Conservation (phyloP, 768 basidiomycete species). For the Boletus rex-veris region DNA sequence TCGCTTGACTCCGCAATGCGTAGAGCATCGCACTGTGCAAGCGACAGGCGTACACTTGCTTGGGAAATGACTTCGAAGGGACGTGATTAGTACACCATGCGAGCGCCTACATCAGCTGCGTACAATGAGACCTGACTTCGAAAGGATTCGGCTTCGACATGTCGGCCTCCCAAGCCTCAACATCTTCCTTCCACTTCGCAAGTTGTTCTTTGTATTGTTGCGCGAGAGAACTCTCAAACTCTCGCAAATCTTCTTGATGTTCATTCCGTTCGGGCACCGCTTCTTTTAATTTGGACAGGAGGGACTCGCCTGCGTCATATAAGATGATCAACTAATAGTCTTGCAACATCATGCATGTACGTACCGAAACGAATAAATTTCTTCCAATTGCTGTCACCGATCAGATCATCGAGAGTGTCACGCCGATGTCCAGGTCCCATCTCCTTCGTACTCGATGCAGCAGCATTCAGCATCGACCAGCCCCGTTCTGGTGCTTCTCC, state of each 20-base stretch:
- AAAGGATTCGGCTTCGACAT: slow-evolving; percentile 7
- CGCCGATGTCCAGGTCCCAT: slow-evolving; percentile 34
- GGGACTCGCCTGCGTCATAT: not conserved
- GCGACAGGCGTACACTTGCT: too few relatives aligned
- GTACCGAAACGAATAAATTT: slow-evolving; percentile 29
- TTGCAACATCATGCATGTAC: not conserved
- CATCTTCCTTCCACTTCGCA: not conserved
- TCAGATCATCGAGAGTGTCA: slow-evolving; percentile 37
- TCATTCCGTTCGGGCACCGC: slow-evolving; percentile 4
- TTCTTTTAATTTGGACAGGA: not conserved
- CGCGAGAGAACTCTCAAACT: not conserved
- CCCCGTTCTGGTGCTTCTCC: slow-evolving; percentile 36
- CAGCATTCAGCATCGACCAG: slow-evolving; percentile 36
- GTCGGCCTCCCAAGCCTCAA: slow-evolving; percentile 9
- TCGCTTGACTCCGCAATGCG: too few relatives aligned
- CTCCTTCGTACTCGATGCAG: slow-evolving; percentile 10
- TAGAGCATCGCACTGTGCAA: too few relatives aligned
- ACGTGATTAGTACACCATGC: too few relatives aligned
- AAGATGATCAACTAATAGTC: too few relatives aligned
- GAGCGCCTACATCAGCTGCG: too few relatives aligned
- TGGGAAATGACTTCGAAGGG: too few relatives aligned
- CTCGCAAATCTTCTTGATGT: slow-evolving; percentile 1
- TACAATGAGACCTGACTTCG: not conserved
- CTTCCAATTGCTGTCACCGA: slow-evolving; percentile 36
- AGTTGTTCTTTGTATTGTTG: not conserved